Evolutionary conservation across 768 basidiomycete genomes (phyloP).

Genomic region (Saitozyma sp.): DNA sequence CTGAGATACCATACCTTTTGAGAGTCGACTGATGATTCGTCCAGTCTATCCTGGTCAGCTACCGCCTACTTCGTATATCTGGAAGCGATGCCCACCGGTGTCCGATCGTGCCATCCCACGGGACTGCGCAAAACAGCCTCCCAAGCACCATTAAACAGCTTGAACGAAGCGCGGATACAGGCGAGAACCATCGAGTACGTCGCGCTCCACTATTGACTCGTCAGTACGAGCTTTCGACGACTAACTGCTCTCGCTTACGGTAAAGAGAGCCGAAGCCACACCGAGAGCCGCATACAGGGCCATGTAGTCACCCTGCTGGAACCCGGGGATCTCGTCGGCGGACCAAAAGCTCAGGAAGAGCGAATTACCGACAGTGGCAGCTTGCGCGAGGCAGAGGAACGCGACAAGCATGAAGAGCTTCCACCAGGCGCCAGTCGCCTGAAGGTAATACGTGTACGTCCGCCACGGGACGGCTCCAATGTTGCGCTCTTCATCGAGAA

Average conservation of each 20-base stretch:
- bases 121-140: constrained; percentile 64
- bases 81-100: constrained; percentile 36
- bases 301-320: constrained; percentile 69
- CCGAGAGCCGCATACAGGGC: constrained; percentile 56
- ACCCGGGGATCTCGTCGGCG: constrained; percentile 59
- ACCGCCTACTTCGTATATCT: background rate
- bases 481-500: constrained; percentile 61
- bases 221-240: background rate
- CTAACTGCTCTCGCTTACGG: constrained; percentile 7
- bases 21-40: constrained; percentile 48
- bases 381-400: constrained; percentile 59
- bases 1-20: constrained; percentile 60
- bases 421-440: constrained; percentile 57
- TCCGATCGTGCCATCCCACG: constrained; percentile 70
- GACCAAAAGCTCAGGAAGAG: constrained; percentile 77
- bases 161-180: constrained; percentile 54
- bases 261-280: constrained; percentile 23
- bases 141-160: constrained; percentile 63
- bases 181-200: constrained; percentile 42
- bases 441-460: constrained; percentile 59
- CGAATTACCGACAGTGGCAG: constrained; percentile 63
- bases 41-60: constrained; percentile 31
- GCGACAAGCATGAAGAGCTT: constrained; percentile 55
- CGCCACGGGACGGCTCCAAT: constrained; percentile 60
- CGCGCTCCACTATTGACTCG: constrained; percentile 18